phyloP scores from a whole-genome alignment of 2,329 filamentous ascomycete genomes.

The Aspergillus ustus region DNA sequence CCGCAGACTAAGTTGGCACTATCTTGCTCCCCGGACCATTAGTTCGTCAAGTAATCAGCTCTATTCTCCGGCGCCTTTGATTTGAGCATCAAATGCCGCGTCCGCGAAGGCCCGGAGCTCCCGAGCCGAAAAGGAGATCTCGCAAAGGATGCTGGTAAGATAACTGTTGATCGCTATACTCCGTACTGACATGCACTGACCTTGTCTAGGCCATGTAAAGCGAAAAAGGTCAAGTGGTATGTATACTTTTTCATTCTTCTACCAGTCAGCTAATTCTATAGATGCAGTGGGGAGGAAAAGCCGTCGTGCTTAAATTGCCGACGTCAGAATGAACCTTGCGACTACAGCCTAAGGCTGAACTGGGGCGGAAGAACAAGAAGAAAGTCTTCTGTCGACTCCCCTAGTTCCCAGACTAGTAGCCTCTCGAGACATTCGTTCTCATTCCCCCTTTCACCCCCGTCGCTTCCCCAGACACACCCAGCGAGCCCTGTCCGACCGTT shows the following conservation, averaged over 20 bases:
- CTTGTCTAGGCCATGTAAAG: constrained; percentile 72
- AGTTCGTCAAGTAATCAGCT: constrained; percentile 24
- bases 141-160: constrained; percentile 71
- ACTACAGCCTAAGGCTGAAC: constrained; percentile 80
- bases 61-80: constrained; percentile 20
- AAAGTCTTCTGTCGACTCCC: constrained; percentile 50
- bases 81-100: constrained; percentile 59
- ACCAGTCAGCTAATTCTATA: constrained; percentile 21
- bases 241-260: constrained; percentile 9
- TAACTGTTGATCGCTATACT: neutral
- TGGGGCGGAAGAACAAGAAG: constrained; percentile 75
- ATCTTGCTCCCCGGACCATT: constrained; percentile 26
- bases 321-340: constrained; percentile 72
- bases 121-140: constrained; percentile 69
- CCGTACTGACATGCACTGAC: constrained; percentile 1
- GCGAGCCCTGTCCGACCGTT: constrained; percentile 7
- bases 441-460: constrained; percentile 21
- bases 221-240: constrained; percentile 76
- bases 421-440: constrained; percentile 23
- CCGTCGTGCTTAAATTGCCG: constrained; percentile 74
- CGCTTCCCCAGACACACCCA: constrained; percentile 12
- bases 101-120: constrained; percentile 66
- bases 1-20: constrained; percentile 26
- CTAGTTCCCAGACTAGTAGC: constrained; percentile 34
- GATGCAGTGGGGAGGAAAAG: constrained; percentile 70